A percentile compares a stretch with the other conserved stretches of the same genome.
These are phyloP conservation scores for Pharus latifolius DNA, from an alignment of 176 grass and related monocot genomes.

Conservation along the genomic window DNA sequence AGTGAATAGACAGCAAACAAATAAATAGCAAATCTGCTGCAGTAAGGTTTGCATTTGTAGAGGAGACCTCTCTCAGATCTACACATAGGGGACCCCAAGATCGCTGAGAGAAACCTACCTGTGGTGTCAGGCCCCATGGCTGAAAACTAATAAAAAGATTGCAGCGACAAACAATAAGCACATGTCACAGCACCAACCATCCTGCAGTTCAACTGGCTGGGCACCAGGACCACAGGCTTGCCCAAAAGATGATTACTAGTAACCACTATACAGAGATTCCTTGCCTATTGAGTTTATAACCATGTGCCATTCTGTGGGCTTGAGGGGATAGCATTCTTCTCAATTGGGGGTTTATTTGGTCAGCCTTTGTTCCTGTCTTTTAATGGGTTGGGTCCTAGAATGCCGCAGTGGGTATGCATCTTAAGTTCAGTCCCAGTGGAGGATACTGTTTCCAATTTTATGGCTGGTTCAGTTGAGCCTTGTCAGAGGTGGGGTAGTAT, in stretches of 20 bases:
- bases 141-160: neutral
- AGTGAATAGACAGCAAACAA: conserved; percentile 29
- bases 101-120: conserved; percentile 29
- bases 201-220: conserved; percentile 21
- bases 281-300: conserved; percentile 4
- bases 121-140: conserved; percentile 9
- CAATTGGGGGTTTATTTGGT: neutral
- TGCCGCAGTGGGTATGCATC: conserved; percentile 15
- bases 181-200: conserved; percentile 14
- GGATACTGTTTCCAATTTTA: conserved; percentile 19
- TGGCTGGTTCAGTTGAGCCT: conserved; percentile 3
- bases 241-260: conserved; percentile 2
- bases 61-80: conserved; percentile 41
- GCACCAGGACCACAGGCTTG: conserved; percentile 1
- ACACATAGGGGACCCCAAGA: conserved; percentile 2
- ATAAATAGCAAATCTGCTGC: conserved; percentile 29
- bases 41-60: conserved; percentile 3
- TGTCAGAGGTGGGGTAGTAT: neutral
- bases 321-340: neutral
- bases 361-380: conserved; percentile 28
- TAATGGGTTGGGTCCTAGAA: conserved; percentile 23
- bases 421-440: conserved; percentile 13
- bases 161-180: conserved; percentile 1
- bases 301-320: conserved; percentile 20
- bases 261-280: conserved; percentile 14